A percentile compares a stretch with the other conserved stretches of the same genome.
Evolutionary conservation across 2,329 filamentous ascomycete genomes (phyloP).

Genomic region (Exophiala calicioides): DNA sequence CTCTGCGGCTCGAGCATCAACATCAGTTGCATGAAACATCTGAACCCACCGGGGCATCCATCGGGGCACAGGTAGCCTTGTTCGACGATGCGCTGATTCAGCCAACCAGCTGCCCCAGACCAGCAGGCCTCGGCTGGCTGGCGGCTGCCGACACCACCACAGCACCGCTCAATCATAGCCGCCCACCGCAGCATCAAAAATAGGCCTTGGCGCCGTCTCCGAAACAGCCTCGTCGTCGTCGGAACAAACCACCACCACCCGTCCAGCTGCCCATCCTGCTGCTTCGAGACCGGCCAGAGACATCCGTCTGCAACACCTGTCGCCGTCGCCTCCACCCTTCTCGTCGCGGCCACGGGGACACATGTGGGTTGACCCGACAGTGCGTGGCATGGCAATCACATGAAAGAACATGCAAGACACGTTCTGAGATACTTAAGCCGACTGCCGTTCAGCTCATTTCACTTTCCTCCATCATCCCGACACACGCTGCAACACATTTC

Average conservation of each 20-base stretch:
- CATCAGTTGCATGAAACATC: neutral
- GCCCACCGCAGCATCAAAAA: conserved; percentile 13
- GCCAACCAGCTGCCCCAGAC: conserved; percentile 15
- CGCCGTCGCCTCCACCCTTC: neutral
- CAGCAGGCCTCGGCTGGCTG: conserved; percentile 15
- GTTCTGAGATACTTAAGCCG: conserved; percentile 9
- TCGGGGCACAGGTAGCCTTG: conserved; percentile 12
- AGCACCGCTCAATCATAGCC: conserved; percentile 11
- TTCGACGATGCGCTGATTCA: conserved; percentile 15
- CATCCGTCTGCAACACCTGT: neutral
- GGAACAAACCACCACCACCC: conserved; percentile 17
- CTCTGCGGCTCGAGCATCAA: no score
- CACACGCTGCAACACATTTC: conserved; percentile 9
- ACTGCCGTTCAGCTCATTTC: neutral
- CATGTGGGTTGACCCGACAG: neutral
- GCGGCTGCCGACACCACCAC: conserved; percentile 15
- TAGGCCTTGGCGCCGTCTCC: conserved; percentile 17
- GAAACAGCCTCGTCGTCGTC: conserved; percentile 17
- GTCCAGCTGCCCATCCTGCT: neutral
- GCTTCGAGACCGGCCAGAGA: conserved; percentile 18
- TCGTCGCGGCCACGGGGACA: neutral
- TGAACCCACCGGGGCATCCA: neutral
- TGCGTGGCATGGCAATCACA: no score
- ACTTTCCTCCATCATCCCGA: conserved; percentile 1
- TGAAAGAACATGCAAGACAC: neutral